These are phyloP conservation scores for Sporopachydermia quercuum DNA, from an alignment of 805 yeast genomes.

Conservation along the genomic window DNA sequence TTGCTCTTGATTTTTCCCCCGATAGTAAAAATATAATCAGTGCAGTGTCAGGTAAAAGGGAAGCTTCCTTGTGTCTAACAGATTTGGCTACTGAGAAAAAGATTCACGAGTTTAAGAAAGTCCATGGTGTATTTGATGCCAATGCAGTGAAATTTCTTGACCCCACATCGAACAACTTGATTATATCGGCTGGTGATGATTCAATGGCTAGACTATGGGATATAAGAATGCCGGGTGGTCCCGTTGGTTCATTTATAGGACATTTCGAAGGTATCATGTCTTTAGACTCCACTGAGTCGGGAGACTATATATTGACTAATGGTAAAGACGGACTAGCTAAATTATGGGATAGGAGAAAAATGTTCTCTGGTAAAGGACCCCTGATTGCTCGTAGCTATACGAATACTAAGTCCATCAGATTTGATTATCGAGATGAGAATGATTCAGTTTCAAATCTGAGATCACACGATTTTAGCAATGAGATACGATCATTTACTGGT, in stretches of 20 bases:
- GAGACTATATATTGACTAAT: constrained; percentile 15
- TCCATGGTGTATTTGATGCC: not conserved
- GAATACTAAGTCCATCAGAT: too few species aligned
- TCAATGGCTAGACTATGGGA: not conserved
- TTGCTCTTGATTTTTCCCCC: not conserved
- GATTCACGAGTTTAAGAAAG: not conserved
- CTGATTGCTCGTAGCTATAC: not conserved
- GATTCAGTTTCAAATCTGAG: constrained; percentile 3
- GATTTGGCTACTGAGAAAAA: not conserved
- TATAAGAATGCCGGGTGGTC: not conserved
- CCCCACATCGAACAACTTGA: not conserved
- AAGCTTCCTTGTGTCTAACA: not conserved
- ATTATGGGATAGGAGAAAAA: constrained; percentile 16
- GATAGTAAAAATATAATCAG: not conserved
- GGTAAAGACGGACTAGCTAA: constrained; percentile 18
- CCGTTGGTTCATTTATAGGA: constrained; percentile 16
- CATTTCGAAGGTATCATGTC: constrained; percentile 17
- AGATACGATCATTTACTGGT: constrained; percentile 16
- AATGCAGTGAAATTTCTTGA: not conserved
- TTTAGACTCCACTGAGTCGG: constrained; percentile 14
- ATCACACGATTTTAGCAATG: constrained; percentile 9
- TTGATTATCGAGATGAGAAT: too few species aligned
- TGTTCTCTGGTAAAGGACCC: constrained; percentile 6
- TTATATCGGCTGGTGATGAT: not conserved
- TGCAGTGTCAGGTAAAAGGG: not conserved